phyloP scores from a whole-genome alignment of 2,329 filamentous ascomycete species.

The Lasiodiplodia citricola region DNA sequence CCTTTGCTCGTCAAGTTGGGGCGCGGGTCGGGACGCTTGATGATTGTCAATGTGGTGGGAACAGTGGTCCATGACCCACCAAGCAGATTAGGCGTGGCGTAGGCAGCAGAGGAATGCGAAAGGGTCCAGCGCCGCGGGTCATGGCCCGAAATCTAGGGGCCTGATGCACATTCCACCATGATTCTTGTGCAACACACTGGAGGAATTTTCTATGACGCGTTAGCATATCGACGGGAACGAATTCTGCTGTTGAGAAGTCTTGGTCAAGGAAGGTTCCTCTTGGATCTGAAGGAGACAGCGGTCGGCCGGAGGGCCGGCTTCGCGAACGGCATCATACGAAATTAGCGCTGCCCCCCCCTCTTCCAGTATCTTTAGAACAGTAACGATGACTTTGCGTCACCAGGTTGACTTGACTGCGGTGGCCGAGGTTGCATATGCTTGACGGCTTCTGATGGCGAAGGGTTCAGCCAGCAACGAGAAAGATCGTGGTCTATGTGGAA shows the following conservation, averaged over 20 bases:
- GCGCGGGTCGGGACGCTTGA: constrained; percentile 6
- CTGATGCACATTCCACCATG: not conserved
- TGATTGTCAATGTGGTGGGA: not conserved
- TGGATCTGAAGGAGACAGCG: not conserved
- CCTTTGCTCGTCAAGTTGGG: not conserved
- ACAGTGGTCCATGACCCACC: not conserved
- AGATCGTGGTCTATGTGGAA: not conserved
- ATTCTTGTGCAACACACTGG: not conserved
- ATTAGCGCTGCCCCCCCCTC: no score
- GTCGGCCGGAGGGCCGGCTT: not conserved
- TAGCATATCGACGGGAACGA: constrained; percentile 4
- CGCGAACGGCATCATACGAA: not conserved
- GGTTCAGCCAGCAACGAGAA: not conserved
- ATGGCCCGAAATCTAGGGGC: not conserved
- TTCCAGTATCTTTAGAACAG: not conserved
- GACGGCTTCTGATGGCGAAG: not conserved
- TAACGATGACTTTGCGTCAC: not conserved
- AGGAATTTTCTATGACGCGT: not conserved
- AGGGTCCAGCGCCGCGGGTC: constrained; percentile 1
- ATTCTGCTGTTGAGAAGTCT: not conserved
- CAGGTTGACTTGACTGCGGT: not conserved
- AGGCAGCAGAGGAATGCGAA: constrained; percentile 14
- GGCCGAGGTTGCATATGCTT: not conserved
- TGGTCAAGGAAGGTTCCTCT: not conserved
- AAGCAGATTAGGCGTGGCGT: constrained; percentile 10